A percentile compares a stretch with the other conserved stretches of the same genome.
Evolutionary conservation across 2,329 filamentous ascomycete genomes (phyloP).

Genomic region (Cladosporium halotolerans): DNA sequence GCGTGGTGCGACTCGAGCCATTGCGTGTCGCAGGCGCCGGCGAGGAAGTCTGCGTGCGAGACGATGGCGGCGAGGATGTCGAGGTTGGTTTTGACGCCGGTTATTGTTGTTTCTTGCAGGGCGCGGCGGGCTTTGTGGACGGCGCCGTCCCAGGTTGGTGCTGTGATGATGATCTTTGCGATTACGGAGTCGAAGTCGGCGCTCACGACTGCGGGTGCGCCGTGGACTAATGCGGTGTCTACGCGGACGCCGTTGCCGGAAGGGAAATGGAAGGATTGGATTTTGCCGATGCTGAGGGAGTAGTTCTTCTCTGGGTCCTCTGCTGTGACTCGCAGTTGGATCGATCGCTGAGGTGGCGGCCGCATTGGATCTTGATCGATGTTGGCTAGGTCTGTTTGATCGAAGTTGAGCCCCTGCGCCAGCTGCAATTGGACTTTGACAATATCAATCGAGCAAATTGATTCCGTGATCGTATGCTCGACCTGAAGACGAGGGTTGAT

Average conservation of each 20-base stretch:
- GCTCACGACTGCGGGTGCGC: slow-evolving; percentile 41
- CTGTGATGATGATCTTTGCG: slow-evolving; percentile 55
- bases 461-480: slow-evolving; percentile 57
- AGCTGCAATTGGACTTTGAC: slow-evolving; percentile 51
- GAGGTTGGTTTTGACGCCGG: slow-evolving; percentile 54
- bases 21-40: slow-evolving; percentile 47
- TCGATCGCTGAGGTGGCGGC: slow-evolving; percentile 40
- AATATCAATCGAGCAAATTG: slow-evolving; percentile 48
- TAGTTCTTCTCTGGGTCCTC: slow-evolving; percentile 50
- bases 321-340: slow-evolving; percentile 54
- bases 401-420: slow-evolving; percentile 39
- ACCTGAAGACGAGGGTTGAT: slow-evolving; percentile 57
- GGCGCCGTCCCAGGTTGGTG: slow-evolving; percentile 45
- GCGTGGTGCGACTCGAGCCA: slow-evolving; percentile 51
- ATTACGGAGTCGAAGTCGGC: slow-evolving; percentile 55
- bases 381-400: slow-evolving; percentile 17
- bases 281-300: slow-evolving; percentile 55
- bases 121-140: slow-evolving; percentile 51
- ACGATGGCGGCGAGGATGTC: slow-evolving; percentile 50
- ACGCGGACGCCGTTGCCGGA: slow-evolving; percentile 52
- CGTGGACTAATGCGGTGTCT: slow-evolving; percentile 48
- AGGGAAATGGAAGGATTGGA: slow-evolving; percentile 49
- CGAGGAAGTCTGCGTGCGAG: slow-evolving; percentile 44
- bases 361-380: slow-evolving; percentile 32
- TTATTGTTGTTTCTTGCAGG: slow-evolving; percentile 50